Base-by-base conservation (phyloP, 495 filamentous ascomycete genomes). In the Parmelia sp. region DNA sequence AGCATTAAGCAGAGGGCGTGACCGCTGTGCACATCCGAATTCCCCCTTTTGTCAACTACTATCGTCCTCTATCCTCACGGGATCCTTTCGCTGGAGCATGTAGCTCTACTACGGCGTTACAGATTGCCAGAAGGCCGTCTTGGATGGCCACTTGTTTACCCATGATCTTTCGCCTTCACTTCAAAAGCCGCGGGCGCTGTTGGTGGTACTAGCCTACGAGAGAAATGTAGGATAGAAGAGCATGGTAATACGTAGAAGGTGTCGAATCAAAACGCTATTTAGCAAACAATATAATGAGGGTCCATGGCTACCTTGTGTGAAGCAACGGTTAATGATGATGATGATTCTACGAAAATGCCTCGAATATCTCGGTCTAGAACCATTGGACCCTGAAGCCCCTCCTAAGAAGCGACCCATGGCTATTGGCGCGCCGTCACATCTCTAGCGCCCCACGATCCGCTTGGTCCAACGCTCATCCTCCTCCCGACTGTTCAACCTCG, bases 341-440 rank as follows among this genome's bases (percentile, higher is more conserved):
- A 45, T 45, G 42, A 45, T 42, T 9, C 12, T 0, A 45, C 17
- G 42, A 45, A n/a, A 45, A n/a, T 57, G 19, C 56, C n/a, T 58
- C 35, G 19, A 40, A 25, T 39, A 8, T 39, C 56, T 39, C 0
- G 27, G 5, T n/a, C 11, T 47, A 29, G 8, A 36, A 37, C 44
- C 29, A 42, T 61, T 36, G 11, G 40, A 31, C 31, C 42, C 59
- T 25, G 29, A 35, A 61, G 17, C 11, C 8, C 4, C 40, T 7
- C 9, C 21, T 21, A 21, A 63, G 25, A 33, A 63, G 51, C 61
- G 61, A 44, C 19, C 27, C 51, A 23, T 31, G 17, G 12, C 61
- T 4, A 63, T 63, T 63, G 51, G 61, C 36, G 61, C 61, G 51
- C 61, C 57, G 51, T 63, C 61, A 63, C 37, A 42, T 40, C 3